phyloP scores from a whole-genome alignment of 371 early-diverging fungal genomes.

The Zopfochytrium polystomum region DNA sequence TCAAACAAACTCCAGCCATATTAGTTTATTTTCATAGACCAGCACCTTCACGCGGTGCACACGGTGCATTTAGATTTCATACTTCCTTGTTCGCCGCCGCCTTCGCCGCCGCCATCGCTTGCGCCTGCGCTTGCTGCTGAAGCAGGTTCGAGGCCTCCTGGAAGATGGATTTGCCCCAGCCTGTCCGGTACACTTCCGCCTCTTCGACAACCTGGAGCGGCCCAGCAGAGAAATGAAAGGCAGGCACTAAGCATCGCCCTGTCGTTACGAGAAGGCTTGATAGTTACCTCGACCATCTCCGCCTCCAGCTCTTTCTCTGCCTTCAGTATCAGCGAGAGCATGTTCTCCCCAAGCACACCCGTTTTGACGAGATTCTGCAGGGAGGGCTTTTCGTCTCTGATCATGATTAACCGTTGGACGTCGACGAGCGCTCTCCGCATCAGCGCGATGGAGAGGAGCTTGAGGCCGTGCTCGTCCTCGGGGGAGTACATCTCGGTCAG shows the following conservation, averaged over 20 bases:
- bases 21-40: no score
- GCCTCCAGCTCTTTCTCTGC: constrained; percentile 81
- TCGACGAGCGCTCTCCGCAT: constrained; percentile 83
- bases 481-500: constrained; percentile 42
- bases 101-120: constrained; percentile 6
- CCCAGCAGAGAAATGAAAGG: no score
- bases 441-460: constrained; percentile 67
- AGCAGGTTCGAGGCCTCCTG: constrained; percentile 76
- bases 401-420: constrained; percentile 67
- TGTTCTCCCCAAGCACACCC: constrained; percentile 88
- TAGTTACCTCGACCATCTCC: constrained; percentile 78
- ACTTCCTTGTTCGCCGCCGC: no score
- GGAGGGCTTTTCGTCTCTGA: constrained; percentile 81
- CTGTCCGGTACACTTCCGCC: constrained; percentile 43
- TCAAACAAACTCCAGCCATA: no score
- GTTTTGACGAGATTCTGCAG: constrained; percentile 71
- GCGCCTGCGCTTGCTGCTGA: constrained; percentile 27
- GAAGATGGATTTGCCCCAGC: constrained; percentile 85
- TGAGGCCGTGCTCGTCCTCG: constrained; percentile 33
- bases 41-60: no score
- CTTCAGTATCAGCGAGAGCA: constrained; percentile 71
- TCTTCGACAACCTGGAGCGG: constrained; percentile 38
- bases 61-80: no score
- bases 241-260: no score
- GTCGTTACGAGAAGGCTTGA: no score